A percentile compares a stretch with the other conserved stretches of the same genome.
Conservation (phyloP, 1,139 yeast genomes). For the Pichia sp. region DNA sequence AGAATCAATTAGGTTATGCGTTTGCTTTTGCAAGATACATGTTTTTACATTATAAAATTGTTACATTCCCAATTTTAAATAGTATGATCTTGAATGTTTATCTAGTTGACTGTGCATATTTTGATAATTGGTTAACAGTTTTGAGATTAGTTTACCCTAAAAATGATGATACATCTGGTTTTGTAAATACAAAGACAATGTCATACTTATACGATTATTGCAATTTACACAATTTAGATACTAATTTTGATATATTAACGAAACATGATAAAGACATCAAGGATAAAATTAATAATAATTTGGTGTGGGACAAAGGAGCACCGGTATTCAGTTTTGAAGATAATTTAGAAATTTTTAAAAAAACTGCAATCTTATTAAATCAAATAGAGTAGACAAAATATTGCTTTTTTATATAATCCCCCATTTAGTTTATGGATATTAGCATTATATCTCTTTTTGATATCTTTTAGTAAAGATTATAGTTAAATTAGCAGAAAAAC, state of each 20-base stretch:
- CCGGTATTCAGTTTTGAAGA: conserved; percentile 13
- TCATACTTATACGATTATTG: conserved; percentile 21
- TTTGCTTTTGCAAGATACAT: conserved; percentile 20
- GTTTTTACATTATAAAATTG: conserved; percentile 3
- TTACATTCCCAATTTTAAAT: conserved; percentile 14
- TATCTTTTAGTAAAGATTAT: no score
- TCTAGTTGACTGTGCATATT: conserved; percentile 16
- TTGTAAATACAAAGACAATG: conserved; percentile 6
- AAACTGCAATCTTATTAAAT: conserved; percentile 16
- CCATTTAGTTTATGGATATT: no score
- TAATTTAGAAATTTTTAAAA: conserved; percentile 15
- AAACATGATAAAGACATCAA: conserved; percentile 7
- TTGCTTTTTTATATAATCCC: no score
- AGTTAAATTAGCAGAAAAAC: neutral
- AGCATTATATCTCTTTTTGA: no score
- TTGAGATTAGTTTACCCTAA: conserved; percentile 10
- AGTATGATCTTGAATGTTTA: conserved; percentile 17
- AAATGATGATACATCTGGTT: conserved; percentile 8
- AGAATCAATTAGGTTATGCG: conserved; percentile 19
- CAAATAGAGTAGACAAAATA: no score
- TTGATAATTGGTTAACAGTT: conserved; percentile 22
- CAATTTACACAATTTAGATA: conserved; percentile 16
- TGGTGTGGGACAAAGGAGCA: conserved; percentile 18
- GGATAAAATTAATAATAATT: conserved; percentile 8
- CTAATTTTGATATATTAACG: conserved; percentile 4